Evolutionary conservation across 805 yeast species (phyloP), one percentile per base, ranked within the genome.

Genomic region (Yamadazyma paraphyllophila): DNA sequence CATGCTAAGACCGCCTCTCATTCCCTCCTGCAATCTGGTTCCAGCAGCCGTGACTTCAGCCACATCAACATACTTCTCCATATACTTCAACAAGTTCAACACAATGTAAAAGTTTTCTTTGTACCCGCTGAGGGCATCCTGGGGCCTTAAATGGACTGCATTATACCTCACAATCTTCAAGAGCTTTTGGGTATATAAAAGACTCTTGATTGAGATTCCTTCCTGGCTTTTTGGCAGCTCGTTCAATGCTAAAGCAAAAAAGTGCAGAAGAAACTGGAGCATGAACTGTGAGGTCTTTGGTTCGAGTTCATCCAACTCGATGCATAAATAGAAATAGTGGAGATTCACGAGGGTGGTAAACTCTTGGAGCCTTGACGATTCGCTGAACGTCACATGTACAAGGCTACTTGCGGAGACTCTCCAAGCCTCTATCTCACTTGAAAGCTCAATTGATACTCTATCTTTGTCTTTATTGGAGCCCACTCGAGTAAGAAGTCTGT

Each of bases 221-320:
- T 56, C 44, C 8, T 47, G 49, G 25, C 51, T 55, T 17, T 53
- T 50, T 34, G 34, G 38, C 11, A 24, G 24, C 20, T 51, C 54
- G 13, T 45, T 47, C 27, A 71, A 50, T 3, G 45, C 25, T 40
- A 71, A 60, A 11, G 70, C 58, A 48, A 69, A 71, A 10, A 69
- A 67, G 50, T 67, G 67, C 17, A 70, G 66, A 35, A 71, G 56
- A 47, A 70, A 71, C 47, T 71, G 76, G 13, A 69, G 57, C 7
- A 73, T 63, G 51, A 70, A 70, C 49, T 71, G 76, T 39, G 62
- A 62, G 41, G 68, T 63, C 45, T 71, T 69, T 13, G 66, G 63
- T 4, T 63, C 46, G 2, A 69, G 46, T 52, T 69, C 74, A 54
- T 71, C 76, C 24, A 72, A 50, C 52, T 72, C 76, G 17, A 70